phyloP scores from a whole-genome alignment of 495 filamentous ascomycete genomes.

The Penicillium silybi region DNA sequence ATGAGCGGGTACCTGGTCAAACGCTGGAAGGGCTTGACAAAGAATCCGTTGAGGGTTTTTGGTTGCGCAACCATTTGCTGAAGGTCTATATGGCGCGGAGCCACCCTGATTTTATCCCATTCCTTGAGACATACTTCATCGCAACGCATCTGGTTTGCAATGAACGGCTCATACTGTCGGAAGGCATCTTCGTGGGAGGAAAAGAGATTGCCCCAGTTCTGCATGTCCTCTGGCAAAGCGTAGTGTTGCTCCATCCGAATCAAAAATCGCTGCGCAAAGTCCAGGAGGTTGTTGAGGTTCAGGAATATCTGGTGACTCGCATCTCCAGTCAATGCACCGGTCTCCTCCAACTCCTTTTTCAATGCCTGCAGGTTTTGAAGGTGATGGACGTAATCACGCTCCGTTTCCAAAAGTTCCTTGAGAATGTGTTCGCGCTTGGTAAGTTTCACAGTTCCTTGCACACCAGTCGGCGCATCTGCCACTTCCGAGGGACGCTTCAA shows the following conservation, averaged over 20 bases:
- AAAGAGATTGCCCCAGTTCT: constrained; percentile 92
- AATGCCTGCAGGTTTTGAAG: constrained; percentile 89
- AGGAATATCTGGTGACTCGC: constrained; percentile 92
- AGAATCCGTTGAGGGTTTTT: constrained; percentile 72
- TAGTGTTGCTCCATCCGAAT: constrained; percentile 96
- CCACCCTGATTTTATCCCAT: constrained; percentile 53
- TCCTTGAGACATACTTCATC: constrained; percentile 45
- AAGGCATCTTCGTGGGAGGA: constrained; percentile 75
- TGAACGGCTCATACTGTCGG: constrained; percentile 90
- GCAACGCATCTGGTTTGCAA: constrained; percentile 75
- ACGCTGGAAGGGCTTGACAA: constrained; percentile 94
- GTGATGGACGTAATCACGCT: constrained; percentile 98
- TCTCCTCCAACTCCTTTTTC: constrained; percentile 84
- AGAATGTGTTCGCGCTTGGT: constrained; percentile 86
- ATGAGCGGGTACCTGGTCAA: constrained; percentile 91
- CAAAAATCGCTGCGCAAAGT: constrained; percentile 91
- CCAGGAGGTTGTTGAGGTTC: constrained; percentile 88
- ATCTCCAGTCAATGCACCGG: constrained; percentile 83
- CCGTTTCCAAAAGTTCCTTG: constrained; percentile 85
- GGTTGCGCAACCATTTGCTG: constrained; percentile 61
- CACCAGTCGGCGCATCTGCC: constrained; percentile 40
- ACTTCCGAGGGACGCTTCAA: constrained; percentile 53
- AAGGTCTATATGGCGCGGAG: constrained; percentile 52
- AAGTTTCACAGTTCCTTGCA: constrained; percentile 47
- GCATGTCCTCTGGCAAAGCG: constrained; percentile 65